These are phyloP conservation scores for Tephrocybe sp. DNA, from an alignment of 768 basidiomycete species.

Conservation along the genomic window DNA sequence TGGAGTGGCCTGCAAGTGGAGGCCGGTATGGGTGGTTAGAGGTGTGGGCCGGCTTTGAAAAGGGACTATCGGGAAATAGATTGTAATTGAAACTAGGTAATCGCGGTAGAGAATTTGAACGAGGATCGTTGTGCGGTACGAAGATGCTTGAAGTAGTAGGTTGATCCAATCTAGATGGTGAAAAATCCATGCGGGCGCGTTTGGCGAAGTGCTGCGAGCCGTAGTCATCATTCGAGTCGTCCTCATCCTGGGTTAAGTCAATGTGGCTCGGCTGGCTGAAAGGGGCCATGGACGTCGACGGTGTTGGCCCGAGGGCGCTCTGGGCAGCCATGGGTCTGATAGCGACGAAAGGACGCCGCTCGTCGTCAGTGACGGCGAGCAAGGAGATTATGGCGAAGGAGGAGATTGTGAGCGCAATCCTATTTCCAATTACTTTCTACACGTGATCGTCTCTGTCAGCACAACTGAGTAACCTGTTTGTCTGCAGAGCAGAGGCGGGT, in stretches of 20 bases:
- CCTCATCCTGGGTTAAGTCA: constrained; percentile 73
- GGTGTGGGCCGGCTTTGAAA: constrained; percentile 19
- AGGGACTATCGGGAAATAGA: constrained; percentile 16
- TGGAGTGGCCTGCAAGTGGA: constrained; percentile 47
- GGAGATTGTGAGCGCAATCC: neutral
- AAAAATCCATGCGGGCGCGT: constrained; percentile 39
- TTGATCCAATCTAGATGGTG: constrained; percentile 12
- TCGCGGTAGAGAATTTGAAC: constrained; percentile 11
- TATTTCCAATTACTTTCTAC: constrained; percentile 2
- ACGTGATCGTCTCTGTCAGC: constrained; percentile 20
- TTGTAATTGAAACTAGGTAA: constrained; percentile 25
- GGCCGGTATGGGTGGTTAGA: constrained; percentile 42
- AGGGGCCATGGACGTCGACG: constrained; percentile 9
- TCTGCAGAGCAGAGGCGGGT: neutral
- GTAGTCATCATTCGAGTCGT: constrained; percentile 44
- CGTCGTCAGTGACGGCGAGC: constrained; percentile 2
- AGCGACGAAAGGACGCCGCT: neutral
- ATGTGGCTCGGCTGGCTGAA: constrained; percentile 33
- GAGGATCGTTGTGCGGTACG: constrained; percentile 3
- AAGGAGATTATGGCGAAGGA: constrained; percentile 9
- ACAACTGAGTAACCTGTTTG: constrained; percentile 8
- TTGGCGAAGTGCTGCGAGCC: constrained; percentile 37
- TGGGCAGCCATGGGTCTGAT: constrained; percentile 7
- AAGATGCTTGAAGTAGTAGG: constrained; percentile 7
- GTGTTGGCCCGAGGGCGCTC: constrained; percentile 1